Percentiles rank a stretch among this genome's conserved stretches.
These are phyloP conservation scores for Starmerella bacillaris DNA, from an alignment of 805 yeast species.

Conservation along the genomic window DNA sequence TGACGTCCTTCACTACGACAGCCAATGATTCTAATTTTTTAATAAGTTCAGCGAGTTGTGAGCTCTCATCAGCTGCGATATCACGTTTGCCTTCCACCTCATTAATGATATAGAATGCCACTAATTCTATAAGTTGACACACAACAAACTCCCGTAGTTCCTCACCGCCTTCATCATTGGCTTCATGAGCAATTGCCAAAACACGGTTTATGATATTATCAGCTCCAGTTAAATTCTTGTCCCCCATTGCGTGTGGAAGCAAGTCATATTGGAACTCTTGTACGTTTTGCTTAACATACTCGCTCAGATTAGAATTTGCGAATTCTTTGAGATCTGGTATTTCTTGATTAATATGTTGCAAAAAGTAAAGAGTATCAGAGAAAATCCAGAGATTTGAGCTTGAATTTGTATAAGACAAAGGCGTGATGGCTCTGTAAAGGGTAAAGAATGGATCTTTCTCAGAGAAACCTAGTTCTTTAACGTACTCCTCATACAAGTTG, in stretches of 20 bases:
- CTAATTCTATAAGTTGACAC: constrained; percentile 23
- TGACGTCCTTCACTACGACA: constrained; percentile 13
- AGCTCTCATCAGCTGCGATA: constrained; percentile 20
- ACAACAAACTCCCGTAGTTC: constrained; percentile 12
- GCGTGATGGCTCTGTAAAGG: constrained; percentile 14
- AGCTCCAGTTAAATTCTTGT: neutral
- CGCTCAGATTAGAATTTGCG: constrained; percentile 6
- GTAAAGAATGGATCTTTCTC: constrained; percentile 8
- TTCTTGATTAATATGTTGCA: constrained; percentile 1
- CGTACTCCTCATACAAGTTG: constrained; percentile 4
- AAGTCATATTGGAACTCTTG: constrained; percentile 5
- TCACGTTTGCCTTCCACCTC: constrained; percentile 16
- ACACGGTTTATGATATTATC: constrained; percentile 4
- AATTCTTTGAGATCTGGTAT: constrained; percentile 6
- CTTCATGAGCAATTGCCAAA: constrained; percentile 8
- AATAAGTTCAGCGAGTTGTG: constrained; percentile 7
- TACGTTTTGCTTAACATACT: constrained; percentile 2
- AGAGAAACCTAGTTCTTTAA: constrained; percentile 3
- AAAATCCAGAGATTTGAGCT: constrained; percentile 11
- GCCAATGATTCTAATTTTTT: constrained; percentile 8
- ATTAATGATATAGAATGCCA: constrained; percentile 14
- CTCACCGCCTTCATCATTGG: constrained; percentile 13
- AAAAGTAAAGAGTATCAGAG: constrained; percentile 10
- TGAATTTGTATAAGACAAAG: constrained; percentile 11
- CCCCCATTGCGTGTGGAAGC: constrained; percentile 6